Evolutionary conservation across 2,329 filamentous ascomycete genomes (phyloP).

Genomic region (Colletotrichum musicola): DNA sequence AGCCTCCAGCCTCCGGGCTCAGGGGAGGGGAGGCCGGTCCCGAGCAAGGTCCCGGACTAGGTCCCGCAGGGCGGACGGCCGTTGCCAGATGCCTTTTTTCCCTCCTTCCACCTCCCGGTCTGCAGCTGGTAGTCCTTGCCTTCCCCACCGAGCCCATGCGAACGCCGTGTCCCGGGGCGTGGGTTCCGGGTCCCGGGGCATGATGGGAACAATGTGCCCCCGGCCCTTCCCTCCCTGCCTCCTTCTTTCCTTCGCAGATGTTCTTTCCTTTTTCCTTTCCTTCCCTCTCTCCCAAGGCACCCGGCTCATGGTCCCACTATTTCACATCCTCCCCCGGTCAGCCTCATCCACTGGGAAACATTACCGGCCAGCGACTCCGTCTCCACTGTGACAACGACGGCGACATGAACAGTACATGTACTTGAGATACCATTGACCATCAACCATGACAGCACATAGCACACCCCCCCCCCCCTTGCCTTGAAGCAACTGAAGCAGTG

Average conservation of each 20-base stretch:
- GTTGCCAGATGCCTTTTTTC: conserved; percentile 3
- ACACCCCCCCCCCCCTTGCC: conserved; percentile 9
- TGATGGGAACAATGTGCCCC: conserved; percentile 15
- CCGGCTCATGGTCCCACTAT: conserved; percentile 4
- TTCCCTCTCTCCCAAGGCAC: neutral
- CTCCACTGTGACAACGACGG: conserved; percentile 19
- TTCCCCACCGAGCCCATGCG: conserved; percentile 17
- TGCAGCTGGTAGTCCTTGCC: too few relatives aligned
- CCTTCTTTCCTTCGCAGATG: neutral
- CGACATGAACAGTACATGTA: conserved; percentile 9
- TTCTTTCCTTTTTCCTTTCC: conserved; percentile 1
- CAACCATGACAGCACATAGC: neutral
- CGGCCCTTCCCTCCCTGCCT: neutral
- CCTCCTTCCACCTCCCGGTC: neutral
- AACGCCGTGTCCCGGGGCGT: conserved; percentile 27
- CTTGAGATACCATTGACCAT: too few relatives aligned
- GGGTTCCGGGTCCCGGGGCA: conserved; percentile 18
- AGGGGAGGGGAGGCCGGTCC: neutral
- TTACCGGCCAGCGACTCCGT: conserved; percentile 15
- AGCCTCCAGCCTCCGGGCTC: neutral
- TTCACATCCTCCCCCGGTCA: neutral
- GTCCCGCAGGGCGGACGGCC: neutral
- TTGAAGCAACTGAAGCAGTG: conserved; percentile 27
- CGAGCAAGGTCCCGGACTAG: neutral
- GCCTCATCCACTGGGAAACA: conserved; percentile 35